Evolutionary conservation across 768 basidiomycete species (phyloP).

Genomic region (Mycena galopus): DNA sequence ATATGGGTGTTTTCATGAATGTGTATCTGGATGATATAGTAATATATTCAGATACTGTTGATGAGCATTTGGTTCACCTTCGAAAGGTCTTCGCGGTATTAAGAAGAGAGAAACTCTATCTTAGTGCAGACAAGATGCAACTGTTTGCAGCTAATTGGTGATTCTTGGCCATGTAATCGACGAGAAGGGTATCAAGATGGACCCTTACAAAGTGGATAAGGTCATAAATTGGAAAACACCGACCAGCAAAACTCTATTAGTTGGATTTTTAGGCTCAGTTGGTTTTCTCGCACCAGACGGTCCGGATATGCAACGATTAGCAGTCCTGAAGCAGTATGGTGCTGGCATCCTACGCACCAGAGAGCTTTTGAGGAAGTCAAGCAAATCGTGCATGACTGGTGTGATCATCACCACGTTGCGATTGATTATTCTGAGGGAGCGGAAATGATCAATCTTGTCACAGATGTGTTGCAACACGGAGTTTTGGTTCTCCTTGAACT

Average conservation of each 20-base stretch:
- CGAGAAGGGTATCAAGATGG: constrained; percentile 56
- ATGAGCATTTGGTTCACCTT: background rate
- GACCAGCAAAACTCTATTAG: constrained; percentile 47
- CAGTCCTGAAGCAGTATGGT: constrained; percentile 39
- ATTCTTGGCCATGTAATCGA: constrained; percentile 51
- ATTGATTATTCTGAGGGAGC: background rate
- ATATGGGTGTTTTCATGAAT: background rate
- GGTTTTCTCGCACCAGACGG: constrained; percentile 48
- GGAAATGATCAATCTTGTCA: constrained; percentile 1
- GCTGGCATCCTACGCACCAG: constrained; percentile 47
- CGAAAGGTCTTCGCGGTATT: constrained; percentile 29
- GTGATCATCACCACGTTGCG: background rate
- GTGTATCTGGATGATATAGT: background rate
- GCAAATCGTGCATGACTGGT: background rate
- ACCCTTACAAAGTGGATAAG: constrained; percentile 57
- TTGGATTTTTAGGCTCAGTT: constrained; percentile 48
- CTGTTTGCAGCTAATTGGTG: constrained; percentile 47
- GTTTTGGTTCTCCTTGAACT: too few relatives aligned
- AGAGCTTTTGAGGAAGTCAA: constrained; percentile 54
- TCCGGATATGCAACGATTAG: constrained; percentile 41
- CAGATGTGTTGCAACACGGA: too few relatives aligned
- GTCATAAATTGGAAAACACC: constrained; percentile 52
- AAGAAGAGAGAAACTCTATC: constrained; percentile 49
- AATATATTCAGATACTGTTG: background rate
- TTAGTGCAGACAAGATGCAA: constrained; percentile 49